phyloP scores from a whole-genome alignment of 768 basidiomycete genomes.

The Ramaria rubella region DNA sequence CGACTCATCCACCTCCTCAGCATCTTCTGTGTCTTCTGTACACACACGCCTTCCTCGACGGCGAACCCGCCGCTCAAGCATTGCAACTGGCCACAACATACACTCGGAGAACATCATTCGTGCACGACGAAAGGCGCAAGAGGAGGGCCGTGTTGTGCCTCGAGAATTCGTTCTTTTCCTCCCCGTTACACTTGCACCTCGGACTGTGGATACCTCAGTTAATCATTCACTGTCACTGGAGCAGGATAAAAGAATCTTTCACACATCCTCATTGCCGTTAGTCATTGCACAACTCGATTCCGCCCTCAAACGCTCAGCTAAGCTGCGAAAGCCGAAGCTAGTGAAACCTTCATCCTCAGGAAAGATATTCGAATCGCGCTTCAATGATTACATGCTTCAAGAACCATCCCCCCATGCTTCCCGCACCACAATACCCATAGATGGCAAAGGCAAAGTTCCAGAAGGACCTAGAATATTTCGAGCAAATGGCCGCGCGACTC shows the following conservation, averaged over 20 bases:
- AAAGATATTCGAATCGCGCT: constrained; percentile 1
- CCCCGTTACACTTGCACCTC: constrained; percentile 35
- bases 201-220: constrained; percentile 1
- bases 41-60: constrained; percentile 32
- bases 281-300: constrained; percentile 46
- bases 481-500: background rate
- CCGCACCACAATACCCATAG: background rate
- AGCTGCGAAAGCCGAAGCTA: constrained; percentile 20
- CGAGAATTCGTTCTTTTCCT: constrained; percentile 60
- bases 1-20: constrained; percentile 39
- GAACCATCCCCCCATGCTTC: constrained; percentile 13
- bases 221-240: constrained; percentile 10
- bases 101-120: constrained; percentile 55
- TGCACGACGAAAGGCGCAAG: constrained; percentile 57
- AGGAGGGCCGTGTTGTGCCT: constrained; percentile 50
- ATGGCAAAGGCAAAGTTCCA: constrained; percentile 12
- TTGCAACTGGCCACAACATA: constrained; percentile 40
- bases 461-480: constrained; percentile 3
- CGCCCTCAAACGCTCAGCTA: constrained; percentile 37
- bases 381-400: background rate
- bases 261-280: constrained; percentile 41
- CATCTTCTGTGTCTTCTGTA: constrained; percentile 34
- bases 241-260: constrained; percentile 27
- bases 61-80: constrained; percentile 41
- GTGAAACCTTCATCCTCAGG: constrained; percentile 7